phyloP scores from a whole-genome alignment of 495 filamentous ascomycete genomes.

The Articulospora tetracladia region DNA sequence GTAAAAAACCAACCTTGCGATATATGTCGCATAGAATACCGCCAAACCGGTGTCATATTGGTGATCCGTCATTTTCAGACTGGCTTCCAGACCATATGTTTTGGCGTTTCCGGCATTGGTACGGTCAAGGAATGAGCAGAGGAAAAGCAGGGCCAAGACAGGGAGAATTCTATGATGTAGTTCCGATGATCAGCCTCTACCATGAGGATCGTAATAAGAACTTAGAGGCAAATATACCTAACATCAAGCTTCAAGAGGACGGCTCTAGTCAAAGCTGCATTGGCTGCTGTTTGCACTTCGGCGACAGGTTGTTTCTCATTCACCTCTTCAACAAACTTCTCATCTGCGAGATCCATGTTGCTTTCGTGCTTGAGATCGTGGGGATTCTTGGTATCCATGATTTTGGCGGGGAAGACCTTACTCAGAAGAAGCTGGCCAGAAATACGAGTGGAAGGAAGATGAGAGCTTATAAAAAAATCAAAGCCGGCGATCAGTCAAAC shows the following conservation, averaged over 20 bases:
- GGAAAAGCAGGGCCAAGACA: conserved; percentile 63
- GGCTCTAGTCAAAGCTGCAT: conserved; percentile 30
- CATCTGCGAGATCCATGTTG: not conserved
- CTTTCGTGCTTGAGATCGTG: not conserved
- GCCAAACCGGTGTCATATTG: conserved; percentile 63
- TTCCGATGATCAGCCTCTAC: not conserved
- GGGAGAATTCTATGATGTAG: conserved; percentile 38
- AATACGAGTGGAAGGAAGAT: too few species aligned
- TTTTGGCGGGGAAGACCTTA: too few species aligned
- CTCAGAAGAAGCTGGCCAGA: too few species aligned
- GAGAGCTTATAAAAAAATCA: too few species aligned
- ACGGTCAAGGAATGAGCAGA: conserved; percentile 81
- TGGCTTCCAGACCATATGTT: conserved; percentile 62
- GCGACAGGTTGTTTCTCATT: not conserved
- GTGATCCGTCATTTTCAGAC: conserved; percentile 57
- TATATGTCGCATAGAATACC: conserved; percentile 55
- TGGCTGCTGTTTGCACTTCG: conserved; percentile 12
- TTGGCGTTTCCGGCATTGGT: conserved; percentile 88
- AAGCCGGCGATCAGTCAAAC: too few species aligned
- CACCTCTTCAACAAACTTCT: conserved; percentile 10
- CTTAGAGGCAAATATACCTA: conserved; percentile 33
- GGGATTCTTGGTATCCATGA: not conserved
- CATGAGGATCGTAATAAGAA: not conserved
- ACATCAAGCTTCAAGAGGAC: conserved; percentile 52
- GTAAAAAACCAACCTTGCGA: conserved; percentile 26